Conservation (phyloP, 371 early-diverging fungal species). For the Chytridium lagenaria region DNA sequence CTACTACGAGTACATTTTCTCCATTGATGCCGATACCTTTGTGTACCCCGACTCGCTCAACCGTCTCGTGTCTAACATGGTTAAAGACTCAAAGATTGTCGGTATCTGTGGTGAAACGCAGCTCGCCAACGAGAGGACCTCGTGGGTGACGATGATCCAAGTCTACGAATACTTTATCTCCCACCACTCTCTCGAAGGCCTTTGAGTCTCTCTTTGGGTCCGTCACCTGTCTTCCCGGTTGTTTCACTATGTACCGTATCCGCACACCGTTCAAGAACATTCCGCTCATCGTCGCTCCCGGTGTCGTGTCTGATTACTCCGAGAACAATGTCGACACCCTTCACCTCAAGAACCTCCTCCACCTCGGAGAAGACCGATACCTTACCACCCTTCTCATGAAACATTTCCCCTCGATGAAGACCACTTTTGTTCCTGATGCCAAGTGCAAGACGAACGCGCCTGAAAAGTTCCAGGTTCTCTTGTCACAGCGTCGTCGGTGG, state of each 20-base stretch:
- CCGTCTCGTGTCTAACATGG: constrained; percentile 86
- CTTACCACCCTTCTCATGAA: constrained; percentile 98
- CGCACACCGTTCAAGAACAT: constrained; percentile 80
- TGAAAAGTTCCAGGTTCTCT: constrained; percentile 89
- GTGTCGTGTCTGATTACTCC: constrained; percentile 93
- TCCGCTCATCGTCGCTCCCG: constrained; percentile 91
- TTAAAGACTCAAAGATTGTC: constrained; percentile 87
- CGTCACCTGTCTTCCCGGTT: constrained; percentile 80
- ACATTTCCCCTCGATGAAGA: constrained; percentile 97
- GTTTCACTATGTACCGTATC: constrained; percentile 78
- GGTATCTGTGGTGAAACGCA: constrained; percentile 86
- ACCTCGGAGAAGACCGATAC: constrained; percentile 67
- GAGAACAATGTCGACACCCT: constrained; percentile 96
- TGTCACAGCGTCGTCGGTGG: constrained; percentile 94
- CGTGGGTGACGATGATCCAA: constrained; percentile 93
- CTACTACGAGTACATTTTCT: constrained; percentile 91
- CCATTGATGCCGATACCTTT: constrained; percentile 96
- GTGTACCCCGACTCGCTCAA: constrained; percentile 85
- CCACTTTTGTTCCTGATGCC: constrained; percentile 96
- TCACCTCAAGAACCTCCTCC: constrained; percentile 84
- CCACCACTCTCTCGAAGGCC: constrained; percentile 85
- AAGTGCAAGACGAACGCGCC: constrained; percentile 98
- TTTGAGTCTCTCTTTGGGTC: constrained; percentile 99
- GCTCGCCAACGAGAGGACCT: constrained; percentile 82
- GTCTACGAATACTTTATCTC: constrained; percentile 99